Evolutionary conservation across 78 protist species (phyloP), one percentile per base, ranked within the genome.

Genomic region (Protostelium mycophagum): DNA sequence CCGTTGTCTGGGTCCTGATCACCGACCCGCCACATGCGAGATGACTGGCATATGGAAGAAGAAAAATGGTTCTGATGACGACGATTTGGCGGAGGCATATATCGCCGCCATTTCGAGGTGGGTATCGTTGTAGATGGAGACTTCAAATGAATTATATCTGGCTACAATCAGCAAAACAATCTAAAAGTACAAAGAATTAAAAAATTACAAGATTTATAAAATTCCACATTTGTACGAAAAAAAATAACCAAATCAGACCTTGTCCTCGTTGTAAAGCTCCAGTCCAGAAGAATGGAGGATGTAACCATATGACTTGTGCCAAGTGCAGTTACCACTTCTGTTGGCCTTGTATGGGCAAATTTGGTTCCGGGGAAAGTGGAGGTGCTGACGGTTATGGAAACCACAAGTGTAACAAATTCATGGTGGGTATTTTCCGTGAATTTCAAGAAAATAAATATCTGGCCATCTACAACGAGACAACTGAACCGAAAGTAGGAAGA

Each of bases 231-330:
- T n/a, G n/a, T n/a, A n/a, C n/a, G n/a, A n/a, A n/a, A n/a, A n/a
- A n/a, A n/a, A n/a, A n/a, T n/a, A n/a, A n/a, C n/a, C n/a, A n/a
- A 83, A 25, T 35, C 37, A 85, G 86, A 36, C 86, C 86, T 85
- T 85, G 86, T 36, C 86, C 86, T 37, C 36, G 16, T 16, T 85
- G 86, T 85, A 85, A 85, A 16, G 5, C 86, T 35, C 86, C 86
- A 5, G 16, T 85, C 16, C 63, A 85, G 16, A 85, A 85, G 86
- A 85, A 85, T 16, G 86, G 16, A 5, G 86, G 86, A 37, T 85
- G 86, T 16, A 85, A 85, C 16, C 86, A 85, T 16, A 85, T 85
- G 86, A 85, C 86, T 36, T 85, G 86, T 36, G 63, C 36, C n/a
- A 36, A 36, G 16, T 85, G 86, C 16, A 5, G 16, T 16, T 85